Percentiles rank a stretch among this genome's conserved stretches.
Evolutionary conservation across 2,329 filamentous ascomycete genomes (phyloP).

Genomic region (Diplodia mutila): DNA sequence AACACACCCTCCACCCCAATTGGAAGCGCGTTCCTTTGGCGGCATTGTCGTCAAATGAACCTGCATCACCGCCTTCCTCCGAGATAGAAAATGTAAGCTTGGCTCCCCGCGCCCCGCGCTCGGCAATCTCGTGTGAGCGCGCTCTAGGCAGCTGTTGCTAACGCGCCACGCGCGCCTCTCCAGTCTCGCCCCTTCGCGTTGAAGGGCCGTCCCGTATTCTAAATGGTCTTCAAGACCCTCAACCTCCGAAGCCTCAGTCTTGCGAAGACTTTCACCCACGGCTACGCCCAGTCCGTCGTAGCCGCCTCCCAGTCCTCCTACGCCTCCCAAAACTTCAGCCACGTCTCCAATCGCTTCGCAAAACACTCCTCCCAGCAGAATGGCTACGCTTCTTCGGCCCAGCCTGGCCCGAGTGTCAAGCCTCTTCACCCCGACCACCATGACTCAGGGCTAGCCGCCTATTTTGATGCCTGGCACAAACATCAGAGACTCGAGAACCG

Average conservation of each 20-base stretch:
- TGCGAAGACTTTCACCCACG: constrained; percentile 94
- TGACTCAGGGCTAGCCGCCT: constrained; percentile 74
- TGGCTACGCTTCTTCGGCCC: constrained; percentile 65
- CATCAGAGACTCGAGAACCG: constrained; percentile 72
- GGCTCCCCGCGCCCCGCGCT: background rate
- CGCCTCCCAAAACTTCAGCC: constrained; percentile 64
- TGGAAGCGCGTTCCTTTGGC: constrained; percentile 85
- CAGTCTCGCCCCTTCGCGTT: constrained; percentile 55
- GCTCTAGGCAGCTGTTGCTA: constrained; percentile 24
- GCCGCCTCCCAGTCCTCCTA: constrained; percentile 87
- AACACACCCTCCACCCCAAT: constrained; percentile 26
- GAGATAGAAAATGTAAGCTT: constrained; percentile 65
- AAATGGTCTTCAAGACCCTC: constrained; percentile 81
- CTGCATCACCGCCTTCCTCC: constrained; percentile 72
- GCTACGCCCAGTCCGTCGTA: constrained; percentile 97
- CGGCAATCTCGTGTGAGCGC: constrained; percentile 7
- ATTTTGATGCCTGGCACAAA: constrained; percentile 88
- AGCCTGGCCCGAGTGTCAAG: constrained; percentile 40
- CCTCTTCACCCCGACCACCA: constrained; percentile 39
- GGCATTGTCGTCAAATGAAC: constrained; percentile 97
- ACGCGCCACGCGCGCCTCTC: constrained; percentile 13
- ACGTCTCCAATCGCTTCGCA: constrained; percentile 48
- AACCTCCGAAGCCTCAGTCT: constrained; percentile 96
- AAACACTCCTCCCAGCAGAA: constrained; percentile 67
- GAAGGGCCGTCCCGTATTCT: constrained; percentile 72